phyloP scores from a whole-genome alignment of 169 alveolate genomes.

The Babesia microti region DNA sequence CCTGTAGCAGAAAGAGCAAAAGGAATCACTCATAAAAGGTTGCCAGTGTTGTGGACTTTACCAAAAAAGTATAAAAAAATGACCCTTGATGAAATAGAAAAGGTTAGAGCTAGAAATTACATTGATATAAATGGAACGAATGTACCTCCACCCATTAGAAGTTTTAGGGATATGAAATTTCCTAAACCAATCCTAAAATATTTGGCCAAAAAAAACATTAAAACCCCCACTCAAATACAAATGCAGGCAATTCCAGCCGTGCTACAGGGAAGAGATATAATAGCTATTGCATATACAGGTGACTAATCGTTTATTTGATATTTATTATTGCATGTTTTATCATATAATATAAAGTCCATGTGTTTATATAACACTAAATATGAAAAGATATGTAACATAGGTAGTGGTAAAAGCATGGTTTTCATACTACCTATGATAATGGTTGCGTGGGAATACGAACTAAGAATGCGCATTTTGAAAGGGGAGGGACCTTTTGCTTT shows the following conservation, averaged over 20 bases:
- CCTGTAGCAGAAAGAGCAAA: slow-evolving; percentile 57
- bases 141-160: slow-evolving; percentile 84
- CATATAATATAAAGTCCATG: neutral
- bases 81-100: slow-evolving; percentile 33
- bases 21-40: slow-evolving; percentile 36
- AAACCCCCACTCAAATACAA: slow-evolving; percentile 84
- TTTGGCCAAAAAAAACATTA: slow-evolving; percentile 70
- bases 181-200: slow-evolving; percentile 76
- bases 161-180: slow-evolving; percentile 79
- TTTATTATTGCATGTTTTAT: neutral
- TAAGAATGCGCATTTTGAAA: slow-evolving; percentile 49
- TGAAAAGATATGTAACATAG: slow-evolving; percentile 5
- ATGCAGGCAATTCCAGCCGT: slow-evolving; percentile 83
- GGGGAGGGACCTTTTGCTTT: slow-evolving; percentile 86
- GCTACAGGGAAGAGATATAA: slow-evolving; percentile 77
- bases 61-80: slow-evolving; percentile 50
- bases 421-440: slow-evolving; percentile 81
- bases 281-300: slow-evolving; percentile 86
- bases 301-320: neutral
- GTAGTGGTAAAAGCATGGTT: slow-evolving; percentile 85
- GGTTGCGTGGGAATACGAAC: slow-evolving; percentile 74
- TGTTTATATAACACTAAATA: neutral
- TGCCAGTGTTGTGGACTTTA: slow-evolving; percentile 47
- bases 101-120: slow-evolving; percentile 51
- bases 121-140: slow-evolving; percentile 76